Evolutionary conservation across 192 early-diverging fungal species (phyloP).

Genomic region (Podila epigama): DNA sequence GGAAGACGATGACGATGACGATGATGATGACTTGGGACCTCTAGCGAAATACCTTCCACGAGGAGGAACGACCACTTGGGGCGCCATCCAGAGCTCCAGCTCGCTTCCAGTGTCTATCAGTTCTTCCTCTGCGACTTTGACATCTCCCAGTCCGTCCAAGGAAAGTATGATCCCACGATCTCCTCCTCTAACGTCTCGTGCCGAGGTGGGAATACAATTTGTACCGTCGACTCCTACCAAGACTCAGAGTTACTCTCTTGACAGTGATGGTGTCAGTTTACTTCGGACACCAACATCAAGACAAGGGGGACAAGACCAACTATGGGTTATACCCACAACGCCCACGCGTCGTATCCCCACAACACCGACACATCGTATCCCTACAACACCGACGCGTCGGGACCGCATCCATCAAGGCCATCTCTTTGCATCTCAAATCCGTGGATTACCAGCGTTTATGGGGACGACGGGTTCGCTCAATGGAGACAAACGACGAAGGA

Average conservation of each 20-base stretch:
- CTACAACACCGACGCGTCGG: constrained; percentile 9
- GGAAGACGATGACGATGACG: not conserved
- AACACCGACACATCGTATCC: constrained; percentile 9
- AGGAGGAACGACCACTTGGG: constrained; percentile 29
- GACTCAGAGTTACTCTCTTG: not conserved
- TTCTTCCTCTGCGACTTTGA: not conserved
- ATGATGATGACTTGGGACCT: constrained; percentile 6
- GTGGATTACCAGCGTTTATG: not conserved
- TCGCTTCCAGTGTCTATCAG: not conserved
- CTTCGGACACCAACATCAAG: not conserved
- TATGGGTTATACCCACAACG: constrained; percentile 2
- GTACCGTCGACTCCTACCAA: constrained; percentile 13
- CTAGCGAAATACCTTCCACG: constrained; percentile 10
- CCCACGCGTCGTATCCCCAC: constrained; percentile 10
- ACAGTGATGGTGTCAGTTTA: not conserved
- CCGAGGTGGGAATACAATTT: not conserved
- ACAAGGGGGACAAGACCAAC: not conserved
- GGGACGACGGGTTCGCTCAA: constrained; percentile 1
- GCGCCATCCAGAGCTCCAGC: constrained; percentile 13
- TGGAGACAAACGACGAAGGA: constrained; percentile 14
- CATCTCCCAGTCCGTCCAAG: constrained; percentile 7
- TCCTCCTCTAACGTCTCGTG: not conserved
- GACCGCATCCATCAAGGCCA: constrained; percentile 7
- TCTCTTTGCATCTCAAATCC: constrained; percentile 24
- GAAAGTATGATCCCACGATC: not conserved